phyloP scores from a whole-genome alignment of 73 alveolate species.

The Uronychia setigera region DNA sequence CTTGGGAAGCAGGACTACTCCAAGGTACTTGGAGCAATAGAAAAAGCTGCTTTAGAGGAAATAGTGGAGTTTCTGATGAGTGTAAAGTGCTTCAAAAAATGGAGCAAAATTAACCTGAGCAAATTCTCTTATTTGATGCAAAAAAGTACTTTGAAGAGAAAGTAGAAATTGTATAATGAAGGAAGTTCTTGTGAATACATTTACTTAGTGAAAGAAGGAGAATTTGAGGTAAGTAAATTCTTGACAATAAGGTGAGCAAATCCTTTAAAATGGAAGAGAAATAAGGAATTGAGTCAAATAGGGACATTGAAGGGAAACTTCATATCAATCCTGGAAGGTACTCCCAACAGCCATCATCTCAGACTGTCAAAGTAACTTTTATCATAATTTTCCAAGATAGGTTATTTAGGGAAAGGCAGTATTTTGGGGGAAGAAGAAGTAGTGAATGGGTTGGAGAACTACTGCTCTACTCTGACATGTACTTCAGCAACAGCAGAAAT shows the following conservation, averaged over 20 bases:
- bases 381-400: neutral
- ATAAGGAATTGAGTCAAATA: neutral
- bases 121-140: neutral
- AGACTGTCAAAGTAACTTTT: neutral
- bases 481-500: neutral
- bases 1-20: slow-evolving; percentile 29
- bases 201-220: slow-evolving; percentile 46
- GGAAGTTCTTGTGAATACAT: slow-evolving; percentile 38
- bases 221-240: slow-evolving; percentile 50
- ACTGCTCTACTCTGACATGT: neutral
- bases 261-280: neutral
- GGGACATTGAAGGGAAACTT: neutral
- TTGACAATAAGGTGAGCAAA: slow-evolving; percentile 30
- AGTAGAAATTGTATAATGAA: slow-evolving; percentile 38
- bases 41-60: neutral
- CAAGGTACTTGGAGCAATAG: slow-evolving; percentile 40
- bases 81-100: neutral
- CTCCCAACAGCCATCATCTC: neutral
- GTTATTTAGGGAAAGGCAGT: neutral
- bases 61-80: neutral
- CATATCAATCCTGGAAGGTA: neutral
- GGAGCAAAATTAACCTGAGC: neutral
- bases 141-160: neutral
- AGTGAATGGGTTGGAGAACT: neutral
- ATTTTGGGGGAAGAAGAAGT: neutral